These are phyloP conservation scores for Venturia oleaginea DNA, from an alignment of 2,329 filamentous ascomycete genomes.

Conservation along the genomic window DNA sequence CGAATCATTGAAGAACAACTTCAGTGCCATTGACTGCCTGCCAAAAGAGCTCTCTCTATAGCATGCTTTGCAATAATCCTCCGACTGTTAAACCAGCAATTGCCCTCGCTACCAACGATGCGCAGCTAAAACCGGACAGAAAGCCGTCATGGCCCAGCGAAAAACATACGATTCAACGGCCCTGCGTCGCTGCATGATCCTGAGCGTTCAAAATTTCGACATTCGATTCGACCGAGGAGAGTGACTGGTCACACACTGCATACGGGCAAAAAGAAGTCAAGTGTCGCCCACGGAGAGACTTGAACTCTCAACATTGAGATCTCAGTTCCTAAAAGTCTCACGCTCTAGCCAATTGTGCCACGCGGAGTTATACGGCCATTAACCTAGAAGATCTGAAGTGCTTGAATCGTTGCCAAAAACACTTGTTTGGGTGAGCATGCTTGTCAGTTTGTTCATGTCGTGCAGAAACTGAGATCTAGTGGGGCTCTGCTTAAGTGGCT, in stretches of 20 bases:
- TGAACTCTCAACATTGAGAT: slow-evolving; percentile 30
- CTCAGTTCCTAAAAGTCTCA: slow-evolving; percentile 26
- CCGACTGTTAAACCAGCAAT: not conserved
- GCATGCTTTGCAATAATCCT: not conserved
- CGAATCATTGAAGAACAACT: not conserved
- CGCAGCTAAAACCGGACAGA: not conserved
- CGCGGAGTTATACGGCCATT: slow-evolving; percentile 16
- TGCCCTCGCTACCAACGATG: not conserved
- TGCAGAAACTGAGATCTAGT: not conserved
- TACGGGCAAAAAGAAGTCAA: slow-evolving; percentile 13
- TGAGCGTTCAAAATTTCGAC: too few species aligned
- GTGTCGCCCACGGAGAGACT: slow-evolving; percentile 22
- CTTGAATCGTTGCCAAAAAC: not conserved
- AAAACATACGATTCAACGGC: not conserved
- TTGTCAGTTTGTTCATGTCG: not conserved
- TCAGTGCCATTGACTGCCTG: not conserved
- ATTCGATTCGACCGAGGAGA: too few species aligned
- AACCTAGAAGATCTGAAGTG: not conserved
- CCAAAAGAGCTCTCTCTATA: not conserved
- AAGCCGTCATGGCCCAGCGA: not conserved
- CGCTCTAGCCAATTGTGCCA: slow-evolving; percentile 29
- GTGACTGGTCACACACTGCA: too few species aligned
- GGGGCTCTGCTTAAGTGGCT: not conserved
- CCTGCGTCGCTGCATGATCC: too few species aligned
- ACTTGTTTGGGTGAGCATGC: not conserved